Evolutionary conservation across 345 rosid species (phyloP).

Genomic region (Alliaria petiolata): DNA sequence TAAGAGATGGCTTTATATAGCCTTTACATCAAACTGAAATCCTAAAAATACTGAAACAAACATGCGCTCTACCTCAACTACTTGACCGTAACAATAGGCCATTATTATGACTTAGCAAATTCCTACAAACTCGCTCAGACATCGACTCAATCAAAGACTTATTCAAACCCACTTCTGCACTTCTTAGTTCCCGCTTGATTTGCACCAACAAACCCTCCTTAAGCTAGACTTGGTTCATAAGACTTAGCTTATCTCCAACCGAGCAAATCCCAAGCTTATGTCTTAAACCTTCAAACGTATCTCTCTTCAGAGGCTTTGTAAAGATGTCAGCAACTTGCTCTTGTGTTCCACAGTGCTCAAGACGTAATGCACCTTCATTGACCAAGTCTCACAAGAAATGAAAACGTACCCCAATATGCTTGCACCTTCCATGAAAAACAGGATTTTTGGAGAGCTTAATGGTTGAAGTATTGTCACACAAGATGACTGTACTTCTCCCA

Average conservation of each 20-base stretch:
- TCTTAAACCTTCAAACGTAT: background rate
- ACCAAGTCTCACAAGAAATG: background rate
- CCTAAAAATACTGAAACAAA: no score
- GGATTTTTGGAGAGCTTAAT: background rate
- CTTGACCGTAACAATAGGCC: no score
- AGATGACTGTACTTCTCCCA: background rate
- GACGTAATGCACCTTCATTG: background rate
- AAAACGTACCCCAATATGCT: background rate
- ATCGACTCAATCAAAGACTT: no score
- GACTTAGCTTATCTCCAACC: background rate
- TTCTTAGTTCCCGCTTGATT: no score
- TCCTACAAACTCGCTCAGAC: no score
- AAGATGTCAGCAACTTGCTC: background rate
- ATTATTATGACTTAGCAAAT: no score
- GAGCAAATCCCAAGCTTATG: background rate
- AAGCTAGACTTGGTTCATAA: background rate
- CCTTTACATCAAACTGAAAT: no score
- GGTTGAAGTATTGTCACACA: background rate
- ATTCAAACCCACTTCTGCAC: no score
- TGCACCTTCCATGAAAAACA: no score
- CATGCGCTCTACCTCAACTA: no score
- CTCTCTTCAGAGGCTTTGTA: background rate
- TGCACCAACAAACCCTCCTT: background rate
- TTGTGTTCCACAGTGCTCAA: background rate
- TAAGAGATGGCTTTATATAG: no score